phyloP scores from a whole-genome alignment of 2,329 filamentous ascomycete species.

The Talaromyces sp. region DNA sequence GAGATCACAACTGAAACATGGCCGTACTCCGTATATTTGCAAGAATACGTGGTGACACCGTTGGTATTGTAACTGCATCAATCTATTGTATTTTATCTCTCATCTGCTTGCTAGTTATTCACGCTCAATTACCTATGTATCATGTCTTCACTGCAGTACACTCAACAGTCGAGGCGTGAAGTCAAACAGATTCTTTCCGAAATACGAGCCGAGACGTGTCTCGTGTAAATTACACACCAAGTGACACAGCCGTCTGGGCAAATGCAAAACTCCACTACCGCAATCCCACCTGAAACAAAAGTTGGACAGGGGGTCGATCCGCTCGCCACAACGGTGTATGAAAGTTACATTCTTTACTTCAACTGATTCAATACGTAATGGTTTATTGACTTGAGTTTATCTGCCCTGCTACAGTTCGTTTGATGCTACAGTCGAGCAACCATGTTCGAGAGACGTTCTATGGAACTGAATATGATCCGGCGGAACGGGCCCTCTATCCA shows the following conservation, averaged over 20 bases:
- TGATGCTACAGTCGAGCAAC: background rate
- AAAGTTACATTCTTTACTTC: background rate
- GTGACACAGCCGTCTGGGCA: background rate
- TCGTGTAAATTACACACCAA: slow-evolving; percentile 1
- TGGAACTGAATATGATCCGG: background rate
- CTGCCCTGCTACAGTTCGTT: background rate
- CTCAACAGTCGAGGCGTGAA: background rate
- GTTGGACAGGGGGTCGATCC: background rate
- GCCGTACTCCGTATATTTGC: background rate
- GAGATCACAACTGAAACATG: slow-evolving; percentile 12
- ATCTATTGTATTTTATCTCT: background rate
- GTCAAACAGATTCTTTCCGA: too few species aligned
- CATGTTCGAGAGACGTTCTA: background rate
- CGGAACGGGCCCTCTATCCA: slow-evolving; percentile 4
- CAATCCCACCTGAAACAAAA: slow-evolving; percentile 10
- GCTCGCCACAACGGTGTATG: background rate
- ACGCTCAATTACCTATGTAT: too few species aligned
- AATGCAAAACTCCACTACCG: background rate
- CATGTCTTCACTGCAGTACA: too few species aligned
- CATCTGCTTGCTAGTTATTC: background rate
- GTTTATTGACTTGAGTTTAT: background rate
- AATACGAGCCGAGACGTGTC: background rate
- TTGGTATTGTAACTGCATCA: background rate
- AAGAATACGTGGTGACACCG: background rate
- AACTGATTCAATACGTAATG: background rate